These are phyloP conservation scores for Lipomyces sp. DNA, from an alignment of 805 yeast species.

Conservation along the genomic window DNA sequence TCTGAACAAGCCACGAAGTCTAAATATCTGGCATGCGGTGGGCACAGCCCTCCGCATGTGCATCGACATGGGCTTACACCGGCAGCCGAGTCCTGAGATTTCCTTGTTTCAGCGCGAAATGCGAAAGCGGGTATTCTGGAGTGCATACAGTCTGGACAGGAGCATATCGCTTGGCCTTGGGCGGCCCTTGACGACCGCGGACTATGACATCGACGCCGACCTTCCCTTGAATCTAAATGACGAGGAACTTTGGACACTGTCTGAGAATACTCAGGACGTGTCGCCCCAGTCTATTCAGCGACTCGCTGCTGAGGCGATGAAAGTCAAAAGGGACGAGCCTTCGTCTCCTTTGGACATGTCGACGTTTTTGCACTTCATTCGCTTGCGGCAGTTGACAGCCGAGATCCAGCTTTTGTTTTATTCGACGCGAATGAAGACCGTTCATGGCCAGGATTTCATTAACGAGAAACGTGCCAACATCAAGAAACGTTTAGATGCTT, in stretches of 20 bases:
- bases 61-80: slow-evolving; percentile 18
- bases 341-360: slow-evolving; percentile 57
- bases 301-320: neutral
- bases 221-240: slow-evolving; percentile 63
- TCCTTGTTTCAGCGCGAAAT: slow-evolving; percentile 78
- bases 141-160: slow-evolving; percentile 70
- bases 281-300: slow-evolving; percentile 4
- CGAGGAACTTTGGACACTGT: slow-evolving; percentile 5
- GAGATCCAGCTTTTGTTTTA: slow-evolving; percentile 68
- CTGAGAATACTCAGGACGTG: slow-evolving; percentile 7
- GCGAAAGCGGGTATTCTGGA: slow-evolving; percentile 80
- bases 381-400: slow-evolving; percentile 68
- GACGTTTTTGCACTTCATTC: slow-evolving; percentile 62
- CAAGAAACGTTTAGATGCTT: slow-evolving; percentile 49
- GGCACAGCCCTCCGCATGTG: slow-evolving; percentile 18
- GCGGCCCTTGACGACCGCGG: slow-evolving; percentile 82
- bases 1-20: slow-evolving; percentile 12
- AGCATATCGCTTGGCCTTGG: slow-evolving; percentile 81
- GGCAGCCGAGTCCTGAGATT: slow-evolving; percentile 3
- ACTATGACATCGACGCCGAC: slow-evolving; percentile 63
- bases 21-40: slow-evolving; percentile 21
- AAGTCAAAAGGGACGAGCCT: neutral
- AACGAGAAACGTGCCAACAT: slow-evolving; percentile 59
- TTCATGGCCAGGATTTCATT: slow-evolving; percentile 35
- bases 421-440: slow-evolving; percentile 60